Conservation (phyloP, 805 yeast genomes). For the Nakazawaea molendinolei region DNA sequence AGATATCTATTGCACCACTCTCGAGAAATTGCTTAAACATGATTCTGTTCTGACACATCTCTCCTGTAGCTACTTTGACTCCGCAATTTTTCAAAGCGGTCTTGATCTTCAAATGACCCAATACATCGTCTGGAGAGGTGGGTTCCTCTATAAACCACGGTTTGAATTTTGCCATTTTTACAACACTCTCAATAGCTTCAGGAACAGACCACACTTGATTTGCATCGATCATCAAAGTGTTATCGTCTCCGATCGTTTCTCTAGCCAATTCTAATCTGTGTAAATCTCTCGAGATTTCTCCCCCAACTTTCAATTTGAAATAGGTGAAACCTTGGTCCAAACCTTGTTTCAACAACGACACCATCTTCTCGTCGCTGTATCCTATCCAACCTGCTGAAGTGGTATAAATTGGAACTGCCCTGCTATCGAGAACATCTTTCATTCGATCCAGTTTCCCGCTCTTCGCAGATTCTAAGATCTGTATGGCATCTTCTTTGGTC, state of each 20-base stretch:
- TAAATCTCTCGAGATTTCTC: constrained; percentile 29
- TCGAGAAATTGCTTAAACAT: constrained; percentile 20
- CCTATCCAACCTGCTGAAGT: constrained; percentile 42
- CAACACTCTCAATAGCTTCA: constrained; percentile 19
- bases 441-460: constrained; percentile 26
- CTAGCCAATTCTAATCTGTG: constrained; percentile 29
- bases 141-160: constrained; percentile 22
- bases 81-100: constrained; percentile 17
- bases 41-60: constrained; percentile 20
- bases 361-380: constrained; percentile 34
- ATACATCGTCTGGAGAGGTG: constrained; percentile 20
- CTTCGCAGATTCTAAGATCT: constrained; percentile 23
- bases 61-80: constrained; percentile 20
- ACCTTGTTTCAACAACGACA: constrained; percentile 24
- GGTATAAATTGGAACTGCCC: constrained; percentile 37
- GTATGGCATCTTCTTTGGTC: constrained; percentile 34
- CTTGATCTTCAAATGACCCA: constrained; percentile 18
- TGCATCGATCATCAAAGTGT: constrained; percentile 21
- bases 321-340: constrained; percentile 30
- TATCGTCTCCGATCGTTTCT: constrained; percentile 32
- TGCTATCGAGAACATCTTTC: constrained; percentile 24
- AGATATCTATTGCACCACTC: constrained; percentile 18
- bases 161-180: constrained; percentile 16
- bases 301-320: constrained; percentile 37
- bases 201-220: constrained; percentile 22